phyloP scores from a whole-genome alignment of 495 filamentous ascomycete genomes.

The Trichoderma asperelloides region DNA sequence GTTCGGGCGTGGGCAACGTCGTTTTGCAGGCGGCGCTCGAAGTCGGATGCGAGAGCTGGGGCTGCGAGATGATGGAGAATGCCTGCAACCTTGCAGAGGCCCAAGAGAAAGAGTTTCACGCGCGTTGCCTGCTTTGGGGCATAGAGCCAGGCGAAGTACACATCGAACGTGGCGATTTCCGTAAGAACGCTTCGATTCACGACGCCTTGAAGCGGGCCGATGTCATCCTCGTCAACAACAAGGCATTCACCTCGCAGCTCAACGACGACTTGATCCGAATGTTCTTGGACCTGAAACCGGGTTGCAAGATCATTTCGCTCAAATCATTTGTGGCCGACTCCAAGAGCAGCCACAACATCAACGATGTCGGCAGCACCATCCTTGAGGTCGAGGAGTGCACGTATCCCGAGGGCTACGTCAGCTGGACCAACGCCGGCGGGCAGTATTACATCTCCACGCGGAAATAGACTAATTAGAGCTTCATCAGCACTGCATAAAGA shows the following conservation, averaged over 20 bases:
- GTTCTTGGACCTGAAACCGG: conserved; percentile 91
- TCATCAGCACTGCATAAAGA: conserved; percentile 2
- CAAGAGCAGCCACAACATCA: conserved; percentile 28
- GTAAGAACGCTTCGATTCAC: conserved; percentile 60
- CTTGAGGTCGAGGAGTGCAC: conserved; percentile 63
- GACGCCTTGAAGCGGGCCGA: conserved; percentile 72
- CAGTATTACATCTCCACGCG: conserved; percentile 84
- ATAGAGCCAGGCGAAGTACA: conserved; percentile 67
- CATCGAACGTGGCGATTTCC: conserved; percentile 78
- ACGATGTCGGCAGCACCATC: conserved; percentile 64
- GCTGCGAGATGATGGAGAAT: conserved; percentile 90
- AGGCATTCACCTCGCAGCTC: conserved; percentile 78
- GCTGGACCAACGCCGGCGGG: conserved; percentile 80
- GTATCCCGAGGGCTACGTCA: conserved; percentile 77
- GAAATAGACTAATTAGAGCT: conserved; percentile 36
- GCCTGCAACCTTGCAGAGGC: conserved; percentile 75
- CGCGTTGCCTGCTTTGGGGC: conserved; percentile 84
- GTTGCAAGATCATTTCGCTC: conserved; percentile 66
- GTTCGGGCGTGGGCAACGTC: conserved; percentile 92
- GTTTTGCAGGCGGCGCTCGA: conserved; percentile 90
- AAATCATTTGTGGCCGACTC: conserved; percentile 39
- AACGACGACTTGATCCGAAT: conserved; percentile 81
- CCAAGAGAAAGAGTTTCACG: conserved; percentile 77
- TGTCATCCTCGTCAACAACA: conserved; percentile 93
- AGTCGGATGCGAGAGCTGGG: conserved; percentile 89